Base-by-base conservation (phyloP, 345 rosid species). In the Aethionema arabicum region DNA sequence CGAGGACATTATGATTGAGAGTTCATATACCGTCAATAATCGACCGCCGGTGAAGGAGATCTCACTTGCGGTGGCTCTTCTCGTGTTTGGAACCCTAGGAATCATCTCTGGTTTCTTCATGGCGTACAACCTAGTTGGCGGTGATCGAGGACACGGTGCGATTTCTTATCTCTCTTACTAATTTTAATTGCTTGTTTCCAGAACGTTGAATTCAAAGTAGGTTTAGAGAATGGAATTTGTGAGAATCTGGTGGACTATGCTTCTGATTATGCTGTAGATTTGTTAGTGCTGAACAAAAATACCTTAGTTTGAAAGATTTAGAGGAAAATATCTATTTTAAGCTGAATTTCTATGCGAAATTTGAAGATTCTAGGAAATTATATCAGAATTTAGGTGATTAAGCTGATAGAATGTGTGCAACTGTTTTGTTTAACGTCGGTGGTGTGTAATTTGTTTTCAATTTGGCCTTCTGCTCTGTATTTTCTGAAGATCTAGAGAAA, bases 41-140 rank as follows among this genome's bases (percentile, higher is more conserved):
- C 77, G 87, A 11, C 97, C 98, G 9, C 98, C 98, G 13, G 74
- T 87, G 52, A 92, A 87, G 75, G 98, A 92, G 91, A 92, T 92
- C 82, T 83, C 82, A 15, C 86, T 92, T 31, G 96, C 98, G 59
- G 72, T 92, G 46, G 79, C 93, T 49, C 88, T 92, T 37, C 96
- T 92, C 62, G 83, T 92, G 27, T 86, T 89, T 56, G 98, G 98
- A 47, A 72, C 91, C 21, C 49, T 82, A 56, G 91, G 83, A 48
- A 87, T 92, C 77, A 64, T 89, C 38, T 61, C 80, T 16, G 98
- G 98, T 10, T 56, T 64, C 70, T 61, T 78, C 74, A 89, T 92
- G 98, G 79, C 91, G 47, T 73, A 56, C 72, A 83, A 92, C 67
- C 79, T 63, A 61, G 79, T 89, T 31, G 98, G 98, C 60, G 98